Base-by-base conservation (phyloP, 2,329 filamentous ascomycete species). In the Cytospora schulzeri region DNA sequence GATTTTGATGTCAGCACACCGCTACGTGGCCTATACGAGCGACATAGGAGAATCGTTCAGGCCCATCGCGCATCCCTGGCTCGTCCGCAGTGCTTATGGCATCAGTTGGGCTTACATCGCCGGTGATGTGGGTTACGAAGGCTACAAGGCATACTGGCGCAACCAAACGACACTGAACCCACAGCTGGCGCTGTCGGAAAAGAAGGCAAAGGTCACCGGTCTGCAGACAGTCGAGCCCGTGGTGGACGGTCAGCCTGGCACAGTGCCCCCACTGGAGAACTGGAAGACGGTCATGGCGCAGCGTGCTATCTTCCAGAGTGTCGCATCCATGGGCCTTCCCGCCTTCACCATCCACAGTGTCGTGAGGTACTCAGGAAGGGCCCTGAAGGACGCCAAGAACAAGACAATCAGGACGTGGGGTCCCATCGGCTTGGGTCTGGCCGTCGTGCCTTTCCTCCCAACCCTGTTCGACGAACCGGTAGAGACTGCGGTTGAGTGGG, bases 41-140 rank as follows among this genome's bases (percentile, higher is more conserved):
- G 94, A 98, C 73, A 94, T 99, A 68, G 95, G 95, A 75, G 95
- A 99, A 77, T 96, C 91, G 0, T 99, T 99, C 78, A 88, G 95
- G 2, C 95, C 95, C 0, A 85, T 99, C 48, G 93, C 94, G 4
- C 93, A 97, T 74, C 94, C 93, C 0, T 88, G 84, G 71, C 79
- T 96, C 3, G 90, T 99, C 14, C 86, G 89, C 65, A 82, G 86
- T 56, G 95, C 95, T 7, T 99, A 99, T 74, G 94, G 87, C 57
- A 81, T 99, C 51, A 96, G 92, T 2, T 98, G 95, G 95, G 82
- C 91, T 14, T 99, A 99, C 73, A 85, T 99, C 26, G 77, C 93
- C 17, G 94, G 95, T 57, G 95, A 99, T 73, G 94, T 98, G 56
- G 84, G 85, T 38, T 89, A 97, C 74, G 95, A 99, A 77, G 94